Evolutionary conservation across 129 eudicot genomes (phyloP).

Genomic region (Calendula officinalis): DNA sequence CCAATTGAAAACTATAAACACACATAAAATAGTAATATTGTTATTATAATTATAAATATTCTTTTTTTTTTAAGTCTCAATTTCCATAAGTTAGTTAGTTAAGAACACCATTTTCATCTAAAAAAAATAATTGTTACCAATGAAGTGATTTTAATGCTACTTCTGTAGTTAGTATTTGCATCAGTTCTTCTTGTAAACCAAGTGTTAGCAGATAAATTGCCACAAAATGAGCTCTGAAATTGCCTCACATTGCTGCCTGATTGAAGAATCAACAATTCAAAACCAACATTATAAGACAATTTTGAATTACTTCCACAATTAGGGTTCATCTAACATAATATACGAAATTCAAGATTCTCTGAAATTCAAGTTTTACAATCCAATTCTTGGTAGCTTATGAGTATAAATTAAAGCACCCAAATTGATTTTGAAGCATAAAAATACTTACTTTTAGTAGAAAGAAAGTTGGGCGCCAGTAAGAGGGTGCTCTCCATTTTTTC

Average conservation of each 20-base stretch:
- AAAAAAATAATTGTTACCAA: conserved; percentile 27
- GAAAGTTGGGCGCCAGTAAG: conserved; percentile 39
- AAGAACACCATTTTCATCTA: conserved; percentile 9
- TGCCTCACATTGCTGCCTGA: conserved; percentile 46
- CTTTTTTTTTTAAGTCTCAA: not conserved
- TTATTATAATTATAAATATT: not conserved
- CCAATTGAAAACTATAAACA: conserved; percentile 39
- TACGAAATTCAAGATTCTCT: not conserved
- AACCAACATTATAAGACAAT: not conserved
- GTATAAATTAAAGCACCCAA: not conserved
- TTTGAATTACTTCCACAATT: not conserved
- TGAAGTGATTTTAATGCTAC: conserved; percentile 46
- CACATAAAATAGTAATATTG: not conserved
- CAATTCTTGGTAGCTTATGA: not conserved
- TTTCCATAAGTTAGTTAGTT: not conserved
- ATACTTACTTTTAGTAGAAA: conserved; percentile 48
- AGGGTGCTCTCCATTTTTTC: conserved; percentile 57
- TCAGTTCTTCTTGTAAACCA: conserved; percentile 31
- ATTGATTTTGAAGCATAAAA: conserved; percentile 8
- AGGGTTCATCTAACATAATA: conserved; percentile 8
- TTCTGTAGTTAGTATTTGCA: conserved; percentile 22
- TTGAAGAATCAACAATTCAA: conserved; percentile 2
- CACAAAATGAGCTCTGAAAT: conserved; percentile 57
- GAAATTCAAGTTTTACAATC: not conserved
- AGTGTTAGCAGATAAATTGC: conserved; percentile 24